These are phyloP conservation scores for Cronartium quercuum DNA, from an alignment of 1,284 basidiomycete genomes.

Conservation along the genomic window DNA sequence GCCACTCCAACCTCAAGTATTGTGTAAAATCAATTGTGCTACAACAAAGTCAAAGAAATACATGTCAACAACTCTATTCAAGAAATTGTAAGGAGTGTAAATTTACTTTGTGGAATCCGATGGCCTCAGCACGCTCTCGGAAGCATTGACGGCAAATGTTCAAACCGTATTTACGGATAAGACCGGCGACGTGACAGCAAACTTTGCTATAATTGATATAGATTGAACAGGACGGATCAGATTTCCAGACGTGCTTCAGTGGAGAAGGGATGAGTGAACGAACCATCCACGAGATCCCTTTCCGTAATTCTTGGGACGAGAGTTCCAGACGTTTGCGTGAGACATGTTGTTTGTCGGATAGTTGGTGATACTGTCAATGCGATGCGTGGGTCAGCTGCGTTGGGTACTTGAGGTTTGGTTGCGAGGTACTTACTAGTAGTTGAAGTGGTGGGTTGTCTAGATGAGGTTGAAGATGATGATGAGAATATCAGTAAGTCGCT, in stretches of 20 bases:
- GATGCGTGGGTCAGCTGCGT: too few relatives aligned
- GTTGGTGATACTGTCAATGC: too few relatives aligned
- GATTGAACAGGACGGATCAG: not conserved
- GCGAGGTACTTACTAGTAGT: too few relatives aligned
- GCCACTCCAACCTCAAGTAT: too few relatives aligned
- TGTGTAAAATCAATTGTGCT: too few relatives aligned
- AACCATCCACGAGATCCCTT: conserved; percentile 92
- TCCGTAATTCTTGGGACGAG: conserved; percentile 86
- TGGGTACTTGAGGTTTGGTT: too few relatives aligned
- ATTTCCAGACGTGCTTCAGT: not conserved
- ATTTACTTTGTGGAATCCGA: conserved; percentile 38
- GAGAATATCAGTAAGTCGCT: too few relatives aligned
- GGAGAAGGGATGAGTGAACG: conserved; percentile 45
- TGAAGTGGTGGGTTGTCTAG: not conserved
- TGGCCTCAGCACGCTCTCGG: conserved; percentile 34
- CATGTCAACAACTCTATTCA: too few relatives aligned
- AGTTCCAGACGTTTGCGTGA: conserved; percentile 86
- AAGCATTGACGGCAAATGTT: conserved; percentile 40
- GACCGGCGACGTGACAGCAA: conserved; percentile 90
- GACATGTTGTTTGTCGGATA: conserved; percentile 60
- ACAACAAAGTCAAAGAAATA: too few relatives aligned
- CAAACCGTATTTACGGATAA: conserved; percentile 60
- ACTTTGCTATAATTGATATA: conserved; percentile 62
- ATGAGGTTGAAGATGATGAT: not conserved
- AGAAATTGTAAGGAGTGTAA: not conserved